These are phyloP conservation scores for Isatis lusitanica DNA, from an alignment of 441 rosid species.

Conservation along the genomic window DNA sequence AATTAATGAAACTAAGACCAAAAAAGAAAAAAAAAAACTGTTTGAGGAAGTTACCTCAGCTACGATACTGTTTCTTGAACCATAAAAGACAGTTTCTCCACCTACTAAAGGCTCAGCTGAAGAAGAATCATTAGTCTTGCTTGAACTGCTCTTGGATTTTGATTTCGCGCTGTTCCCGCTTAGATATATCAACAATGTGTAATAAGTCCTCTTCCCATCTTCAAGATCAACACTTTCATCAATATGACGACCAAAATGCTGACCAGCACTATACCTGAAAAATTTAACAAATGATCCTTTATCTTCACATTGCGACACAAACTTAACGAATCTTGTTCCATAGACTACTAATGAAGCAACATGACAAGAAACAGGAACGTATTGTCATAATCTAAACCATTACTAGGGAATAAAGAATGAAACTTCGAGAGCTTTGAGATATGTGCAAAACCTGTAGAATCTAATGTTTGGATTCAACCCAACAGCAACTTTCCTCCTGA, in stretches of 20 bases:
- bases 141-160: constrained; percentile 45
- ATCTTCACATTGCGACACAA: background rate
- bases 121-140: constrained; percentile 44
- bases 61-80: constrained; percentile 68
- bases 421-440: background rate
- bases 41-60: constrained; percentile 55
- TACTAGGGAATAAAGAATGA: background rate
- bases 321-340: too few species aligned
- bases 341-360: too few species aligned
- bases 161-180: constrained; percentile 58
- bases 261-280: constrained; percentile 81
- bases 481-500: constrained; percentile 73
- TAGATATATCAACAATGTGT: constrained; percentile 82
- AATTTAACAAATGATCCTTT: background rate
- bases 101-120: constrained; percentile 62
- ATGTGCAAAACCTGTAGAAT: constrained; percentile 65
- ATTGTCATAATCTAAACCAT: background rate
- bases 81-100: constrained; percentile 94
- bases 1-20: background rate
- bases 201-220: constrained; percentile 69
- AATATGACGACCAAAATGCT: constrained; percentile 82
- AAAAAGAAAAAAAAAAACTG: background rate
- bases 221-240: constrained; percentile 84
- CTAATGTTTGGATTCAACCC: constrained; percentile 90
- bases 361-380: background rate